phyloP scores from a whole-genome alignment of 1,139 yeast genomes.

The Suhomyces choctaworum region DNA sequence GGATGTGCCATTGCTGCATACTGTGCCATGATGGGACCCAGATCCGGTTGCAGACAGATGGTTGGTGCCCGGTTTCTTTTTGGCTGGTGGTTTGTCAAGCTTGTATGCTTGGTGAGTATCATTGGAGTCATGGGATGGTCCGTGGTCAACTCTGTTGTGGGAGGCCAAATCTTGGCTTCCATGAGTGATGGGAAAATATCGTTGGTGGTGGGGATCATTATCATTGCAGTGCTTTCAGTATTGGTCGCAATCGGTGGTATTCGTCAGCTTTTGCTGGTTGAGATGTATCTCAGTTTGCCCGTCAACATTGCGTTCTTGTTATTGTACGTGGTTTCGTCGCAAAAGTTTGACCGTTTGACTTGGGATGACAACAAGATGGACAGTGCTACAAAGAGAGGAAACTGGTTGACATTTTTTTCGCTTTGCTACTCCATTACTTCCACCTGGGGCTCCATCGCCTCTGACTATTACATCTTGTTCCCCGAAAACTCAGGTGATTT shows the following conservation, averaged over 20 bases:
- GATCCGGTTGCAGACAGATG: conserved; percentile 86
- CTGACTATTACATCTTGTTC: conserved; percentile 81
- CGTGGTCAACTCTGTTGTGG: conserved; percentile 78
- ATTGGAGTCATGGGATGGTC: conserved; percentile 87
- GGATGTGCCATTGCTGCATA: conserved; percentile 81
- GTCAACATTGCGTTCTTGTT: conserved; percentile 67
- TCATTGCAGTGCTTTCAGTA: conserved; percentile 64
- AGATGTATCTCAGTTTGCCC: conserved; percentile 67
- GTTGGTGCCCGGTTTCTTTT: conserved; percentile 75
- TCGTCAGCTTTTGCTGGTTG: conserved; percentile 65
- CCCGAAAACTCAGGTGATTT: conserved; percentile 70
- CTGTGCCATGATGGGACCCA: conserved; percentile 82
- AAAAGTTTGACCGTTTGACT: conserved; percentile 47
- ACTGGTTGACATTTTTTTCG: conserved; percentile 73
- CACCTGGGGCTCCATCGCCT: conserved; percentile 88
- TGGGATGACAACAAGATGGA: conserved; percentile 43
- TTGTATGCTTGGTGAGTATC: conserved; percentile 67
- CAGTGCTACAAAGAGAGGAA: conserved; percentile 50
- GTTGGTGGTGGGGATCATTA: conserved; percentile 69
- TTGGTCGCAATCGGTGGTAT: conserved; percentile 76
- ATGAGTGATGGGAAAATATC: conserved; percentile 65
- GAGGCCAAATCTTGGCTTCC: conserved; percentile 75
- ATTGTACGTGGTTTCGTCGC: conserved; percentile 66
- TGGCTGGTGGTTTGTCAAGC: conserved; percentile 81
- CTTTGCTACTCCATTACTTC: conserved; percentile 78